phyloP scores from a whole-genome alignment of 2,329 filamentous ascomycete species.

The Coniella vitis region DNA sequence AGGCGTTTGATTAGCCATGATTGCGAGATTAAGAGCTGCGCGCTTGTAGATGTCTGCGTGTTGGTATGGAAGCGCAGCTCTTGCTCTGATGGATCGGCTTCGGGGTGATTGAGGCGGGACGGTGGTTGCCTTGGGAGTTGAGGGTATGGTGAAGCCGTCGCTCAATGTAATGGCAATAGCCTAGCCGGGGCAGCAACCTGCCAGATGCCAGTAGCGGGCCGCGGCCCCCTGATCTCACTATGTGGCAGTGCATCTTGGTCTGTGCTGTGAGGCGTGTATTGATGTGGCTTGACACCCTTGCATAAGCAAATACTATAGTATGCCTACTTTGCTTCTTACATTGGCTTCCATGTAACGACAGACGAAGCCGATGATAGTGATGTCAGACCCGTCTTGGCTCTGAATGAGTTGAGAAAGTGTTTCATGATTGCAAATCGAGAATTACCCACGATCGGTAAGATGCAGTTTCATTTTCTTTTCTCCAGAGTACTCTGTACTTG shows the following conservation, averaged over 20 bases:
- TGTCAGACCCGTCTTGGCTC: no score
- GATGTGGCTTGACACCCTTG: not conserved
- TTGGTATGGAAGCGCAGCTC: slow-evolving; percentile 18
- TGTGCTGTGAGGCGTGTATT: not conserved
- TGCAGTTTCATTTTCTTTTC: no score
- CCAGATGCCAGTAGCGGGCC: slow-evolving; percentile 2
- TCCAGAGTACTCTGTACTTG: not conserved
- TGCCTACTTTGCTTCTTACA: no score
- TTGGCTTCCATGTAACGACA: no score
- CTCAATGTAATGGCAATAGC: not conserved
- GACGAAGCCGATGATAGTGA: no score
- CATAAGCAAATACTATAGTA: no score
- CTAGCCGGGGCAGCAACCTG: slow-evolving; percentile 1
- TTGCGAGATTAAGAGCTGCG: slow-evolving; percentile 25
- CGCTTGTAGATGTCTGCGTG: slow-evolving; percentile 21
- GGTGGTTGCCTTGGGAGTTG: slow-evolving; percentile 8
- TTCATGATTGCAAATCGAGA: no score
- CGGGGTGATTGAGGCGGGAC: not conserved
- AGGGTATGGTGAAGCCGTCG: not conserved
- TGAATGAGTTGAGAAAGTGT: no score
- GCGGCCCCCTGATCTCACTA: slow-evolving; percentile 5
- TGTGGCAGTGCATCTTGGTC: slow-evolving; percentile 6
- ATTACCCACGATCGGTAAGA: no score
- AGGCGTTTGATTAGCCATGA: slow-evolving; percentile 96
- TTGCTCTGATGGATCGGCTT: not conserved